phyloP scores from a whole-genome alignment of 176 grass and related monocot species.

The Oropetium thomaeum region DNA sequence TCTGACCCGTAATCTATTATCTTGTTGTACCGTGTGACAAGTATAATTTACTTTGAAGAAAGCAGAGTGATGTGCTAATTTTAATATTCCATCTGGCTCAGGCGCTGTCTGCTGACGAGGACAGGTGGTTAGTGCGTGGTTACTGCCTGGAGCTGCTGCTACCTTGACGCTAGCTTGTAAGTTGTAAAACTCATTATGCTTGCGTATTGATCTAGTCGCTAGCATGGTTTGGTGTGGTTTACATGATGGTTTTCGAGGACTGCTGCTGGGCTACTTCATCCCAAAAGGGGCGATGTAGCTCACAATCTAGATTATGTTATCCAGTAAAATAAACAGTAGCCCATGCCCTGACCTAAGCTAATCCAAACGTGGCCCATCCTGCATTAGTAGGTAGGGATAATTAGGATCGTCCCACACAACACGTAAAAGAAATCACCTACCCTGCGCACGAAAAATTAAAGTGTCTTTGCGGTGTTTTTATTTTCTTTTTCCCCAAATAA shows the following conservation, averaged over 20 bases:
- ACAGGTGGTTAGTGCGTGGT: background rate
- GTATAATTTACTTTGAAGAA: constrained; percentile 28
- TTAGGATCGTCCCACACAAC: background rate
- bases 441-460: background rate
- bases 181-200: constrained; percentile 34
- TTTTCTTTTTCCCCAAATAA: no score
- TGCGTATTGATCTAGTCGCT: constrained; percentile 30
- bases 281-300: background rate
- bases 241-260: constrained; percentile 3
- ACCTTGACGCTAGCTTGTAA: constrained; percentile 27
- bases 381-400: background rate
- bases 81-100: constrained; percentile 31
- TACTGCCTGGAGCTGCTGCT: background rate
- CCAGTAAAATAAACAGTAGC: background rate
- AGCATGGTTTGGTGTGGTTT: constrained; percentile 13
- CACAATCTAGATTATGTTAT: constrained; percentile 12
- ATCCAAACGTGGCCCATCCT: background rate
- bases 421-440: background rate
- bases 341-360: constrained; percentile 10
- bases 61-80: constrained; percentile 28
- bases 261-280: background rate
- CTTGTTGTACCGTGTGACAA: constrained; percentile 26
- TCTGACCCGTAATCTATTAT: constrained; percentile 1
- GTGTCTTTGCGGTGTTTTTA: no score
- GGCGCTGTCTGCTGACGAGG: background rate